A percentile compares a stretch with the other conserved stretches of the same genome.
Conservation (phyloP, 805 yeast species). For the Teunomyces gatunensis region DNA sequence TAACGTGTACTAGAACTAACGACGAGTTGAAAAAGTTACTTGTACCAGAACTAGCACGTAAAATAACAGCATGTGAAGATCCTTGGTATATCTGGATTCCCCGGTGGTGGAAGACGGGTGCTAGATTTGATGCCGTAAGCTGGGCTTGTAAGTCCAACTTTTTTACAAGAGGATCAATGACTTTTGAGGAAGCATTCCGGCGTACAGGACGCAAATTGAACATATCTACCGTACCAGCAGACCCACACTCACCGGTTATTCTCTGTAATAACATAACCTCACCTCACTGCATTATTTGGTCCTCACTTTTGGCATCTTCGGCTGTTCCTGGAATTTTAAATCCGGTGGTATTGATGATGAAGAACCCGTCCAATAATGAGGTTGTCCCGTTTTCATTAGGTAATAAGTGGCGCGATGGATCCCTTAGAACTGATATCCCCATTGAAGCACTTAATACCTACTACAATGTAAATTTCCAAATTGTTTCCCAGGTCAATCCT, state of each 20-base stretch:
- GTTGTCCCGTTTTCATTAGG: conserved; percentile 72
- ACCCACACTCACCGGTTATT: conserved; percentile 78
- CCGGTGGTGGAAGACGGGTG: conserved; percentile 73
- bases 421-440: conserved; percentile 76
- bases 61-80: conserved; percentile 69
- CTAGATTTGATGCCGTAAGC: conserved; percentile 68
- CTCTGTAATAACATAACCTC: conserved; percentile 73
- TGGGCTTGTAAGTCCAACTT: conserved; percentile 71
- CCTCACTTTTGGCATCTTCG: conserved; percentile 68
- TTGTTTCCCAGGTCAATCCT: conserved; percentile 82
- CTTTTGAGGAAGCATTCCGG: conserved; percentile 67
- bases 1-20: conserved; percentile 66
- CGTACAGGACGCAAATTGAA: conserved; percentile 70
- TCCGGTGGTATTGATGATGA: conserved; percentile 79
- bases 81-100: conserved; percentile 58
- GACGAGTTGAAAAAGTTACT: conserved; percentile 58
- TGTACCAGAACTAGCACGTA: conserved; percentile 58
- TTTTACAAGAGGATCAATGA: conserved; percentile 71
- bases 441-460: conserved; percentile 69
- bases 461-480: conserved; percentile 71
- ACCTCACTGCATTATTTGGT: conserved; percentile 82
- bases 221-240: conserved; percentile 77
- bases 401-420: conserved; percentile 76
- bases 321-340: conserved; percentile 82
- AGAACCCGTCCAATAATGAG: conserved; percentile 33